Percentiles rank a stretch among this genome's conserved stretches.
phyloP scores from a whole-genome alignment of 1,284 basidiomycete genomes.

The Sporisorium reilianum region DNA sequence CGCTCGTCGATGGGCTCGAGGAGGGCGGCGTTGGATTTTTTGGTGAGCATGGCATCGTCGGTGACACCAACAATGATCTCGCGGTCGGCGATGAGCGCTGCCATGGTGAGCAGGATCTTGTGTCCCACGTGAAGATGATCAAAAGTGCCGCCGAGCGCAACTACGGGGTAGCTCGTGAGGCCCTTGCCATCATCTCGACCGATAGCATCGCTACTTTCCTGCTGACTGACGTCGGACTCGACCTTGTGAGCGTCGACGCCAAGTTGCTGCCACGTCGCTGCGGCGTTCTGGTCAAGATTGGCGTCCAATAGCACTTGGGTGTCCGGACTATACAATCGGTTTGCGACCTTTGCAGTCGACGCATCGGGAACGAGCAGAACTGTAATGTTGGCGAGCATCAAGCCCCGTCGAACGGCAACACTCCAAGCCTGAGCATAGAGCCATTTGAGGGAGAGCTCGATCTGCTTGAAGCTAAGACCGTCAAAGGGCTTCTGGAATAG shows the following conservation, averaged over 20 bases:
- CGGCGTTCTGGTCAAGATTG: neutral
- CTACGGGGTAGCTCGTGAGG: conserved; percentile 33
- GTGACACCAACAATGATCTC: conserved; percentile 88
- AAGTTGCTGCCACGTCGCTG: conserved; percentile 18
- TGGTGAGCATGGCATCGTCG: conserved; percentile 81
- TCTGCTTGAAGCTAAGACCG: conserved; percentile 40
- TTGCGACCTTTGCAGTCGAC: conserved; percentile 8
- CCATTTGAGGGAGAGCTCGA: conserved; percentile 62
- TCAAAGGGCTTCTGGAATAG: conserved; percentile 30
- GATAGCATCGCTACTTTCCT: conserved; percentile 8
- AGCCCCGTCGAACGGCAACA: conserved; percentile 46
- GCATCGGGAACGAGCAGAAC: conserved; percentile 52
- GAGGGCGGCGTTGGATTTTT: conserved; percentile 79
- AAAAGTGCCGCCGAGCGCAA: conserved; percentile 83
- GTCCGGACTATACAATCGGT: neutral
- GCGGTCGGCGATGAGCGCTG: conserved; percentile 80
- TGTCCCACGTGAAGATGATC: conserved; percentile 98
- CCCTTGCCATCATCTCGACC: conserved; percentile 42
- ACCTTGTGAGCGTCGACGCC: neutral
- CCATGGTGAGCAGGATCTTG: conserved; percentile 94
- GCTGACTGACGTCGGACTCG: conserved; percentile 12
- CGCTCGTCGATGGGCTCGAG: conserved; percentile 77
- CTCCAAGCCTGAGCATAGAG: conserved; percentile 63
- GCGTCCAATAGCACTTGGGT: conserved; percentile 27
- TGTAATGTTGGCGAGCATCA: conserved; percentile 55